Base-by-base conservation (phyloP, 345 rosid species). In the Syzygium aqueum region DNA sequence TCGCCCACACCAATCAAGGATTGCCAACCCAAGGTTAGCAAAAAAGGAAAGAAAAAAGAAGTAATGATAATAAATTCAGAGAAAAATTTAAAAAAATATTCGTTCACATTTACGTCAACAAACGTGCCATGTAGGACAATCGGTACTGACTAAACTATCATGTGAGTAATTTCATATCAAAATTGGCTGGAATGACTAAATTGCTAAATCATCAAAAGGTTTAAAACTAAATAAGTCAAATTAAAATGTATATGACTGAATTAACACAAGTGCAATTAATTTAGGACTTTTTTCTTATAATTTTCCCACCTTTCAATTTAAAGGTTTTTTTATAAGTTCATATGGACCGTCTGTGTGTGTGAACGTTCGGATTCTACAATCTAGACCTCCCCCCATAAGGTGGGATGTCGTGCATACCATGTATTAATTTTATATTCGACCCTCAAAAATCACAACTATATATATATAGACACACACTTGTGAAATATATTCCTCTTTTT, bases 61-160 rank as follows among this genome's bases (percentile, higher is more conserved):
- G 25, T 1, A 23, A 23, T 0, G 9, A 4, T 23, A 56, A 56
- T 56, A 56, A 56, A 23, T 56, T 56, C n/a, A 23, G 4, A 12
- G 23, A 56, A 23, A 0, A 0, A 0, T 56, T 22, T 3, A 23
- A 56, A 56, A 9, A 43, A 43, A 43, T 43, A 6, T 43, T 6
- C 4, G 46, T 43, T 43, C 46, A 43, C 46, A 43, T 43, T 7
- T 43, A 43, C 7, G 46, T 43, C 46, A 43, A 43, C 46, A 4
- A 1, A 0, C 0, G 0, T 56, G 6, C 11, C n/a, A 23, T 0
- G 0, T 56, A 59, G 27, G 16, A 59, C 0, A 0, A 0, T 5
- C 10, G 11, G 0, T 14, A 5, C 0, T 11, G 0, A 13, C 65
- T 59, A 59, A 7, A 59, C 15, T 28, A 12, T 1, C 5, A 25